phyloP scores from a whole-genome alignment of 495 filamentous ascomycete species.

The Aspergillus leporis region DNA sequence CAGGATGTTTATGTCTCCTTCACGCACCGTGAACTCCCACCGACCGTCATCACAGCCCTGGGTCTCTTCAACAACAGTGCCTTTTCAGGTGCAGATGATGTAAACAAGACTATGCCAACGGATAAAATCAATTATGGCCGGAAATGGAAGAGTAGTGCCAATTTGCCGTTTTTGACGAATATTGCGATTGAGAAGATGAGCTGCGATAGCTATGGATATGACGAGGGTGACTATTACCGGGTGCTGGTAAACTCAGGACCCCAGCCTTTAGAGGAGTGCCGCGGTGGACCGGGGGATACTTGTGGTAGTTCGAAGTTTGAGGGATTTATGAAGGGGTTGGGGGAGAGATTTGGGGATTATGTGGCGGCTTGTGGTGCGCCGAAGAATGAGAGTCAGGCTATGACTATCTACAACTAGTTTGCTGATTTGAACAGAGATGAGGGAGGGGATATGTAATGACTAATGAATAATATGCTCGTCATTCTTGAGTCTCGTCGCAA shows the following conservation, averaged over 20 bases:
- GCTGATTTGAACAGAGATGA: too few species aligned
- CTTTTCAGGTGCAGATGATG: slow-evolving; percentile 12
- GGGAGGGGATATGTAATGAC: too few species aligned
- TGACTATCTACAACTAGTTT: slow-evolving; percentile 3
- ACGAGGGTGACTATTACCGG: slow-evolving; percentile 23
- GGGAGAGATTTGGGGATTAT: slow-evolving; percentile 17
- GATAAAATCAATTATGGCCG: slow-evolving; percentile 24
- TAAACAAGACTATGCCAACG: slow-evolving; percentile 21
- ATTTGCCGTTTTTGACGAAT: slow-evolving; percentile 23
- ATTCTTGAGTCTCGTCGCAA: too few species aligned
- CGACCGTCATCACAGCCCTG: slow-evolving; percentile 21
- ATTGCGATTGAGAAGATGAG: slow-evolving; percentile 21
- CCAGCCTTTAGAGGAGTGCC: slow-evolving; percentile 24
- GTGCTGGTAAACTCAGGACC: slow-evolving; percentile 24
- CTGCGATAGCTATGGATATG: slow-evolving; percentile 18
- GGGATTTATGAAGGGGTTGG: slow-evolving; percentile 14
- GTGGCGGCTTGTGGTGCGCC: slow-evolving; percentile 15
- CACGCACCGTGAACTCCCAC: slow-evolving; percentile 25
- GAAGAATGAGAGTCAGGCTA: neutral
- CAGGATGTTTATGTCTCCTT: slow-evolving; percentile 25
- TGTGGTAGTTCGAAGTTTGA: slow-evolving; percentile 16
- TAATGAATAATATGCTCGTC: too few species aligned
- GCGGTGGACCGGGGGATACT: slow-evolving; percentile 26
- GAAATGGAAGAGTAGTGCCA: slow-evolving; percentile 21
- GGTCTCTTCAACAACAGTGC: slow-evolving; percentile 27